Evolutionary conservation across 345 rosid species (phyloP), one percentile per base, ranked within the genome.

Genomic region (Salix brachista): DNA sequence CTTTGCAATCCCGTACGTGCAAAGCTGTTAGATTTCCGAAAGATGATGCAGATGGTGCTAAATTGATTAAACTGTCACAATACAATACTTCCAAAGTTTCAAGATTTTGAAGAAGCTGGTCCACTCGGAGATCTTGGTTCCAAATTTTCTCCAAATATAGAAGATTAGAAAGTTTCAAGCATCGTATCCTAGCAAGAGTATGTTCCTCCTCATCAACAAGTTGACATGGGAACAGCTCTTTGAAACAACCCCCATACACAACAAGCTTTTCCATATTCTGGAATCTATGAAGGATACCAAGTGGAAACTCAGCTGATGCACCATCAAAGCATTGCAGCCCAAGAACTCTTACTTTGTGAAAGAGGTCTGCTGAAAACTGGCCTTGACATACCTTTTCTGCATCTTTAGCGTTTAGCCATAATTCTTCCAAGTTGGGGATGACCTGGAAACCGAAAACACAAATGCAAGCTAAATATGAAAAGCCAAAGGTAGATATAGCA

Each of bases 21-120:
- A 83, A 11, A 69, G 46, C 39, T 1, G 65, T 65, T 25, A 82
- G 52, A 48, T 76, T 77, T 13, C n/a, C 11, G 3, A 85, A 76
- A 36, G 77, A 60, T 26, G 37, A 30, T 1, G 68, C 58, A 2
- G 80, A 58, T 34, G 79, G 79, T 18, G 66, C 58, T 50, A 82
- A n/a, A 65, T 10, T 58, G 1, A 25, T n/a, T 66, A 85, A 37
- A 3, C 60, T 50, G n/a, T 2, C 26, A 56, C 82, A 80, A 12
- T 3, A n/a, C n/a, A n/a, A n/a, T 17, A 77, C 34, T 42, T 77
- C 2, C 2, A 82, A 56, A 61, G 37, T 60, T 65, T 58, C 78
- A 37, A 69, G 68, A 76, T 58, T 18, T 58, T 41, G 60, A 69
- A 67, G 58, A 61, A 67, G 3, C 2, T 5, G 10, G 34, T 70